Conservation (phyloP, 2,329 filamentous ascomycete genomes). For the Orbilia oligospora region DNA sequence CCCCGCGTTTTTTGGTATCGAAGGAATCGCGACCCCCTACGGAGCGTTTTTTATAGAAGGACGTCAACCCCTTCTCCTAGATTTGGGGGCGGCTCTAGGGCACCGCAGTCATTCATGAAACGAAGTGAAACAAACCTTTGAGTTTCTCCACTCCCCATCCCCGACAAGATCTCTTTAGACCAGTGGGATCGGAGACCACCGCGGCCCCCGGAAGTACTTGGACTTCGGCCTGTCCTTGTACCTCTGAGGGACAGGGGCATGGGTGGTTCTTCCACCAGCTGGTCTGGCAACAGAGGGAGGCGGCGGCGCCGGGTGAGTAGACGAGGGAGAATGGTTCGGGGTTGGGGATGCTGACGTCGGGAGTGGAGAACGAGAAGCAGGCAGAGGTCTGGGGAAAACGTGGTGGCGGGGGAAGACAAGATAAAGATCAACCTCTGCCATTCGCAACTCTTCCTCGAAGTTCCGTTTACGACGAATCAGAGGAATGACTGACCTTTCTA, state of each 20-base stretch:
- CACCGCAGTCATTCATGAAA: conserved; percentile 12
- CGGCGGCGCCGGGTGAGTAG: not conserved
- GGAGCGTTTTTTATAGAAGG: conserved; percentile 27
- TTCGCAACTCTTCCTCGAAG: conserved; percentile 27
- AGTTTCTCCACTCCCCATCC: conserved; percentile 10
- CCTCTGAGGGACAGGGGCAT: not conserved
- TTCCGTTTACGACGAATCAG: conserved; percentile 11
- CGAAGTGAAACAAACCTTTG: conserved; percentile 16
- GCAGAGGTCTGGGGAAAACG: not conserved
- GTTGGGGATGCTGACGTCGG: not conserved
- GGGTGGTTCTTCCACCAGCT: not conserved
- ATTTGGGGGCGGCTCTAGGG: conserved; percentile 5
- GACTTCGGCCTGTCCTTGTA: conserved; percentile 50
- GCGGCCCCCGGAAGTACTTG: conserved; percentile 29
- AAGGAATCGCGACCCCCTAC: conserved; percentile 13
- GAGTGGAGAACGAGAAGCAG: conserved; percentile 12
- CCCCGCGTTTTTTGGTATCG: conserved; percentile 20
- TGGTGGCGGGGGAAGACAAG: not conserved
- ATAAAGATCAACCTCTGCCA: not conserved
- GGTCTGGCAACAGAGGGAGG: not conserved
- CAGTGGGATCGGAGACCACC: conserved; percentile 22
- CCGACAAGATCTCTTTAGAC: conserved; percentile 17
- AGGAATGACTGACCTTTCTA: conserved; percentile 35
- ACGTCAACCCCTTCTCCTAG: conserved; percentile 21
- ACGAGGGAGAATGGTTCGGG: not conserved